Evolutionary conservation across 805 yeast genomes (phyloP).

Genomic region (Myxozyma neglecta): DNA sequence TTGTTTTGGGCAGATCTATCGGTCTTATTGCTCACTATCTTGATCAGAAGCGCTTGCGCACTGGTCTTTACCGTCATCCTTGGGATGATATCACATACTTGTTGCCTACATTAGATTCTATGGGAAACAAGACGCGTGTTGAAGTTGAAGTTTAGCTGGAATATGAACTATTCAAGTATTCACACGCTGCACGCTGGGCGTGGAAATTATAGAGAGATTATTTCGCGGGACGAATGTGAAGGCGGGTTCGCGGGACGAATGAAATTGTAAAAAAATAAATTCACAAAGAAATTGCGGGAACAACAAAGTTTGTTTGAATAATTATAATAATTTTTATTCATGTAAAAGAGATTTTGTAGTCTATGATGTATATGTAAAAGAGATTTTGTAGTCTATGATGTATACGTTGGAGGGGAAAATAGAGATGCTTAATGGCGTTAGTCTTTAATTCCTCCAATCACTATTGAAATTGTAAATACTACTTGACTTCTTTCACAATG

Average conservation of each 20-base stretch:
- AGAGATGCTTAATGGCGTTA: no score
- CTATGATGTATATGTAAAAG: no score
- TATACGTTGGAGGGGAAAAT: no score
- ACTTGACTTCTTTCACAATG: no score
- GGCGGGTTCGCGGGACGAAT: neutral
- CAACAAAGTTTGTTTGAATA: neutral
- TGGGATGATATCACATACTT: conserved; percentile 50
- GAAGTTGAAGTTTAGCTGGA: conserved; percentile 17
- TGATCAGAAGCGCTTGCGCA: conserved; percentile 50
- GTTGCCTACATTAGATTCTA: conserved; percentile 22
- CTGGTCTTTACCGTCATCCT: conserved; percentile 50
- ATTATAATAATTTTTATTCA: no score
- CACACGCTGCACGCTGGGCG: neutral
- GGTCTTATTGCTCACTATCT: conserved; percentile 50
- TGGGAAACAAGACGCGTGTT: conserved; percentile 23
- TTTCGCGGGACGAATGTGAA: conserved; percentile 13
- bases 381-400: no score
- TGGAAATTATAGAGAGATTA: neutral
- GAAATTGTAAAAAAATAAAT: neutral
- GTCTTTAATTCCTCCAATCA: no score
- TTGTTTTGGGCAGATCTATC: conserved; percentile 49
- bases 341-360: no score
- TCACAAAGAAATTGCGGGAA: neutral
- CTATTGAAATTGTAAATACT: no score
- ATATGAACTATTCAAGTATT: neutral